Evolutionary conservation across 2,329 filamentous ascomycete genomes (phyloP).

Genomic region (Esteya vermicola): DNA sequence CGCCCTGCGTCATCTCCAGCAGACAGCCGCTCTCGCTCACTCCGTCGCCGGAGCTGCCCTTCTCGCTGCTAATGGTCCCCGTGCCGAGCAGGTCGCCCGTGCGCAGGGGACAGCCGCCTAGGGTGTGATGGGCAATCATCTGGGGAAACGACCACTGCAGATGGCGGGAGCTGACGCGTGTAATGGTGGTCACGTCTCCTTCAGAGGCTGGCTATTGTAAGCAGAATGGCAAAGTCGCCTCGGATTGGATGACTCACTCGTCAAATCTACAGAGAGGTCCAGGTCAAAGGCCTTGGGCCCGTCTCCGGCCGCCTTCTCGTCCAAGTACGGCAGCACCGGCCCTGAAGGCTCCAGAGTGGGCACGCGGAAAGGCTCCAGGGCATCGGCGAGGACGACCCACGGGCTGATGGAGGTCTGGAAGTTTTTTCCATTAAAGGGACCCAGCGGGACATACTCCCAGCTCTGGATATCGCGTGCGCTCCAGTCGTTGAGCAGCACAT

Average conservation of each 20-base stretch:
- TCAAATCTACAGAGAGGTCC: constrained; percentile 39
- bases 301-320: constrained; percentile 44
- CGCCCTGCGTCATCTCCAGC: constrained; percentile 30
- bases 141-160: constrained; percentile 72
- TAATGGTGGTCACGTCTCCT: constrained; percentile 41
- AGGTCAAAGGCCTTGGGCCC: constrained; percentile 29
- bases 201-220: constrained; percentile 20
- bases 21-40: constrained; percentile 25
- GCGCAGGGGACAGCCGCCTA: constrained; percentile 61
- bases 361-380: constrained; percentile 44
- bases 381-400: constrained; percentile 67
- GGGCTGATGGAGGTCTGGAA: constrained; percentile 65
- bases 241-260: constrained; percentile 24
- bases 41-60: too few relatives aligned
- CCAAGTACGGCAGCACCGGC: constrained; percentile 30
- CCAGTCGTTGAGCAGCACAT: constrained; percentile 81
- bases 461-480: constrained; percentile 69
- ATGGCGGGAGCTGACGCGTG: constrained; percentile 41
- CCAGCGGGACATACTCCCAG: constrained; percentile 74
- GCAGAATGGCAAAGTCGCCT: background rate
- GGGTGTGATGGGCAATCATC: constrained; percentile 70
- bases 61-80: constrained; percentile 52
- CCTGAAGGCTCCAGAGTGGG: constrained; percentile 18
- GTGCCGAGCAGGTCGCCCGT: constrained; percentile 65
- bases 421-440: constrained; percentile 75